Evolutionary conservation across 768 basidiomycete genomes (phyloP), one percentile per base, ranked within the genome.

Genomic region (Pholiota microspora): DNA sequence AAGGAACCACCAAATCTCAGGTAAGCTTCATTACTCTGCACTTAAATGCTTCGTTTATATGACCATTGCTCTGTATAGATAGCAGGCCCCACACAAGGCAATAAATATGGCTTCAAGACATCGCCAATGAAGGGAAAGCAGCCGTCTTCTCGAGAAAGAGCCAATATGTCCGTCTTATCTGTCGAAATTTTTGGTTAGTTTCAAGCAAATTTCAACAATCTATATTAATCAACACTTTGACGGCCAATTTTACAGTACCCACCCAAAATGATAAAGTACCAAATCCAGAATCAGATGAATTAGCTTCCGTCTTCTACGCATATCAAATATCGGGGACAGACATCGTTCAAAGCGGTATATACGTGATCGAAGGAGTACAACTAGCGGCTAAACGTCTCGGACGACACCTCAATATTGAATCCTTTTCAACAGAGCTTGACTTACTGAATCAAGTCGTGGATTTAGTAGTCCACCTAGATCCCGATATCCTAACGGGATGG

Each of bases 401-500:
- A 15, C 76, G 78, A 4, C 68, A 75, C 31, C 64, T 73, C 49
- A 63, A 71, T 12, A 52, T 88, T 24, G 82, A 89, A 36, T 59
- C 76, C 6, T 83, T 89, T 13, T 68, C 80, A 2, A 76, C 66
- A 38, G 97, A 99, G 71, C 72, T 92, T 9, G 92, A 94, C 18
- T 71, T 98, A 4, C 71, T 98, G 53, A 95, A 97, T 63, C 70
- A 71, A 29, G 61, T 92, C 6, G 73, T 91, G 24, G 94, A 98
- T 65, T 70, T 84, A 25, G 81, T 97, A 0, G 63, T 82, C 21
- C 81, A 83, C 1, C 72, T 92, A 59, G 94, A 98, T 71, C 97
- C 97, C 0, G 97, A 99, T 67, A 86, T 98, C 35, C 64, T 98
- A 7, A 79, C 83, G 0, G 96, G 96, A 13, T 98, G 94, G 92